Evolutionary conservation across 2,329 filamentous ascomycete species (phyloP).

Genomic region (Pseudogymnoascus sp.): DNA sequence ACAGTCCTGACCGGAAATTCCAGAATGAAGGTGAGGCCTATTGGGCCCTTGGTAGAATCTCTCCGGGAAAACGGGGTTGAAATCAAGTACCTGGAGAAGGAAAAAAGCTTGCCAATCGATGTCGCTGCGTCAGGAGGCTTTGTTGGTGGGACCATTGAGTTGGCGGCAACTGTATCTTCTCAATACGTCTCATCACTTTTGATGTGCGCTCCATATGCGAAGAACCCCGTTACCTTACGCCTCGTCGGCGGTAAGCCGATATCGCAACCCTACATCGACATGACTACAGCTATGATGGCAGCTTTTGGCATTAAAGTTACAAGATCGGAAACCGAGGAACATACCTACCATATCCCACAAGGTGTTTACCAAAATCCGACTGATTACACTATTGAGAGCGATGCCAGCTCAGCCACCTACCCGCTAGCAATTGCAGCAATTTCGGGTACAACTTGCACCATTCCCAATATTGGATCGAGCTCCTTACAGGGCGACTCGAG

Average conservation of each 20-base stretch:
- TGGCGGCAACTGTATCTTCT: constrained; percentile 94
- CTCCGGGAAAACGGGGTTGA: constrained; percentile 78
- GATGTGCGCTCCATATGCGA: constrained; percentile 95
- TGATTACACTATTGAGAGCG: constrained; percentile 89
- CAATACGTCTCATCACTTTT: constrained; percentile 96
- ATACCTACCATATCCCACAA: constrained; percentile 91
- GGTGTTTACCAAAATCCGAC: constrained; percentile 74
- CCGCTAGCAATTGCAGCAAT: constrained; percentile 91
- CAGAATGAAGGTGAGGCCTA: constrained; percentile 92
- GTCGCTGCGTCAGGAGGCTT: constrained; percentile 79
- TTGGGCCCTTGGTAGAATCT: constrained; percentile 87
- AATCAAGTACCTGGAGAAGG: constrained; percentile 77
- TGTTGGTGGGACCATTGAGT: constrained; percentile 77
- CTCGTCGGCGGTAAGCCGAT: constrained; percentile 96
- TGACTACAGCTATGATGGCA: constrained; percentile 98
- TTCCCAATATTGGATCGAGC: constrained; percentile 88
- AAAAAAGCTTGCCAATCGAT: constrained; percentile 75
- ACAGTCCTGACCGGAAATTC: constrained; percentile 88
- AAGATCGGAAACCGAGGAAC: constrained; percentile 67
- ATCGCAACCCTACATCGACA: constrained; percentile 94
- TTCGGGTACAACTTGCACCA: constrained; percentile 88
- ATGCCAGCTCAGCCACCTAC: constrained; percentile 96
- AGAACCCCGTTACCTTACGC: constrained; percentile 81
- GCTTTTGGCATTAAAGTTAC: constrained; percentile 79
- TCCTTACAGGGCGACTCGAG: constrained; percentile 92